A percentile compares a stretch with the other conserved stretches of the same genome.
These are phyloP conservation scores for Chenopodium album DNA, from an alignment of 148 eudicot genomes.

Conservation along the genomic window DNA sequence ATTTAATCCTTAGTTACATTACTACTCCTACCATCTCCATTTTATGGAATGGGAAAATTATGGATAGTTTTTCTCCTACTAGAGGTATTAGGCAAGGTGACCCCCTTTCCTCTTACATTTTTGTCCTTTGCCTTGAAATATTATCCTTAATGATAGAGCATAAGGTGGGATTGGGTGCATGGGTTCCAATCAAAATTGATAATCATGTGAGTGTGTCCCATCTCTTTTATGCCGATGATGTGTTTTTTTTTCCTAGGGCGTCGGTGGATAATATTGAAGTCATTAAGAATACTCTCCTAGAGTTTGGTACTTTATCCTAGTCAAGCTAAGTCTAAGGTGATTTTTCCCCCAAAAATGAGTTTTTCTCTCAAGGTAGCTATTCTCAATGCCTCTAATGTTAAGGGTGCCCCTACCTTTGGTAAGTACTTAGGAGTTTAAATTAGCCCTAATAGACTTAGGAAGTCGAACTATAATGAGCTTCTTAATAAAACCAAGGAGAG, in stretches of 20 bases:
- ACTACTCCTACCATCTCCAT: not conserved
- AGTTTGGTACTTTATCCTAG: not conserved
- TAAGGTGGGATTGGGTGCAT: accelerated
- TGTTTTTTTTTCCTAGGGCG: not conserved
- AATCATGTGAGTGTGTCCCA: not conserved
- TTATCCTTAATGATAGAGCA: not conserved
- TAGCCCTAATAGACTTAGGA: not conserved
- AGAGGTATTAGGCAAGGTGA: not conserved
- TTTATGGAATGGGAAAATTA: not conserved
- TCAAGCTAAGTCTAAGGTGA: not conserved
- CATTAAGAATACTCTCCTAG: not conserved
- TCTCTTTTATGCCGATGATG: too few relatives aligned
- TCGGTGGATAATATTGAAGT: not conserved
- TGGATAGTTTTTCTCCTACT: not conserved
- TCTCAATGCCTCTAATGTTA: not conserved
- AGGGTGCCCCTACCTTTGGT: not conserved
- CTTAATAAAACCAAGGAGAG: not conserved
- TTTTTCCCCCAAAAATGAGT: not conserved
- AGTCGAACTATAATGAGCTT: not conserved
- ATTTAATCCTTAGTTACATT: not conserved
- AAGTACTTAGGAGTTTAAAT: not conserved
- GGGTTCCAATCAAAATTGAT: not conserved
- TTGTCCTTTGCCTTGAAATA: not conserved
- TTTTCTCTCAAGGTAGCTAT: too few relatives aligned
- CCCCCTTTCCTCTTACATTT: not conserved